Evolutionary conservation across 768 basidiomycete species (phyloP).

Genomic region (Xerocomus brunneocitrinus): DNA sequence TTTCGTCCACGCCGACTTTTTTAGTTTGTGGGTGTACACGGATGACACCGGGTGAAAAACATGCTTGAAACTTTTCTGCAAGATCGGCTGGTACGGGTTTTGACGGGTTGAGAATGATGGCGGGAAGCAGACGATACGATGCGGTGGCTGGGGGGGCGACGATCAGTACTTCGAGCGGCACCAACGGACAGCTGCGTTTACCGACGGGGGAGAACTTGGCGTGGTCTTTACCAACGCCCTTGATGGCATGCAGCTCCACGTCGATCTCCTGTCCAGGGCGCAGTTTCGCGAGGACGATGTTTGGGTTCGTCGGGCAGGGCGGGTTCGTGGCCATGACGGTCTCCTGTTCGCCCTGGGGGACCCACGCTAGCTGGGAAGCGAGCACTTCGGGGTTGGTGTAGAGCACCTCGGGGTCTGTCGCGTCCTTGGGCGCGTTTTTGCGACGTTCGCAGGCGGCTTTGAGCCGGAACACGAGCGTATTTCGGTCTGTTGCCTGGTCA

Average conservation of each 20-base stretch:
- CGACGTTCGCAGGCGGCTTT: slow-evolving; percentile 62
- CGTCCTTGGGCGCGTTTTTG: slow-evolving; percentile 47
- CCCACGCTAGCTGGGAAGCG: slow-evolving; percentile 69
- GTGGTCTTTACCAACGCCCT: slow-evolving; percentile 90
- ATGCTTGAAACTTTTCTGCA: slow-evolving; percentile 76
- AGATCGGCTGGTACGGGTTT: slow-evolving; percentile 75
- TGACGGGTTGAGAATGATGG: slow-evolving; percentile 63
- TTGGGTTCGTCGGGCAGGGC: slow-evolving; percentile 66
- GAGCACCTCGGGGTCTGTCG: slow-evolving; percentile 54
- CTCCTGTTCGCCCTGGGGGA: slow-evolving; percentile 77
- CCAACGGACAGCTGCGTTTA: slow-evolving; percentile 30
- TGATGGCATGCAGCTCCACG: slow-evolving; percentile 85
- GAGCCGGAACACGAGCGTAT: slow-evolving; percentile 87
- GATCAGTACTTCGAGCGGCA: not conserved
- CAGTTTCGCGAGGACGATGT: slow-evolving; percentile 89
- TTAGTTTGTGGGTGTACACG: slow-evolving; percentile 54
- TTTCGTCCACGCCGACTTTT: slow-evolving; percentile 56
- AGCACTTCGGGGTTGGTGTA: slow-evolving; percentile 70
- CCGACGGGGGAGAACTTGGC: slow-evolving; percentile 97
- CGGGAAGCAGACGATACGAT: slow-evolving; percentile 87
- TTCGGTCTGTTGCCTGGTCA: slow-evolving; percentile 77
- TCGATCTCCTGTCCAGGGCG: slow-evolving; percentile 87
- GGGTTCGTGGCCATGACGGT: slow-evolving; percentile 47
- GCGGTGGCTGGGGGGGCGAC: slow-evolving; percentile 66
- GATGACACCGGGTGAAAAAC: slow-evolving; percentile 85